Percentiles rank a stretch among this genome's conserved stretches.
Conservation (phyloP, 139 green algal genomes). For the Coccomyxa sp. region DNA sequence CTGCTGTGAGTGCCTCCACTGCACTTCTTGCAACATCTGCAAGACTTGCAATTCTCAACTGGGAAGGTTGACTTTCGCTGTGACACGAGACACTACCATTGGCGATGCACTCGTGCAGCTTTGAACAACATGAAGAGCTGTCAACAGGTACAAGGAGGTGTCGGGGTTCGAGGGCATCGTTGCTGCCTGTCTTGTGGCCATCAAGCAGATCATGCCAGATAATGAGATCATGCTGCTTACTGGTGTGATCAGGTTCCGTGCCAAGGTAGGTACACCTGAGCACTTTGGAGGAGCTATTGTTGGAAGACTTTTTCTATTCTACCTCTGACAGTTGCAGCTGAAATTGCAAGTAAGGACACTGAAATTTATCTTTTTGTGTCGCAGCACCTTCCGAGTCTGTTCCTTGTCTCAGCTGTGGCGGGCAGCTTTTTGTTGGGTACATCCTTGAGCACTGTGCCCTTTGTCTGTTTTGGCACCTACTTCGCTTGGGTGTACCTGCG, state of each 20-base stretch:
- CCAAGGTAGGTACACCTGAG: slow-evolving; percentile 44
- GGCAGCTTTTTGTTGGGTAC: slow-evolving; percentile 12
- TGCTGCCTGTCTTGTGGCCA: slow-evolving; percentile 75
- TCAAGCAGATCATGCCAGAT: slow-evolving; percentile 92
- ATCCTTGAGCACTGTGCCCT: slow-evolving; percentile 50
- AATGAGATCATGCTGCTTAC: slow-evolving; percentile 71
- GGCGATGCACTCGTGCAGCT: background rate
- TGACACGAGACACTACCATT: background rate
- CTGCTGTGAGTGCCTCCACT: slow-evolving; percentile 44
- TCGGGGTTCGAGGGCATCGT: slow-evolving; percentile 84
- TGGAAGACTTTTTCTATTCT: no score
- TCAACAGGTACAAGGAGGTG: slow-evolving; percentile 61
- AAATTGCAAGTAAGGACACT: no score
- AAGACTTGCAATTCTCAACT: background rate
- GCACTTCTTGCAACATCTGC: background rate
- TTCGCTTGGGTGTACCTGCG: slow-evolving; percentile 85
- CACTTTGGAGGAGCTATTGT: no score
- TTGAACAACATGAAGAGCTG: background rate
- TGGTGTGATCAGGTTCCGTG: slow-evolving; percentile 56
- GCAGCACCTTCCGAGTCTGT: slow-evolving; percentile 68
- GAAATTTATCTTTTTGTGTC: background rate
- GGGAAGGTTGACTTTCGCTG: background rate
- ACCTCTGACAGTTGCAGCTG: no score
- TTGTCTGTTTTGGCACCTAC: slow-evolving; percentile 75
- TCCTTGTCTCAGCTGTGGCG: slow-evolving; percentile 27